Conservation (phyloP, 805 yeast genomes). For the Lachancea mirantina region DNA sequence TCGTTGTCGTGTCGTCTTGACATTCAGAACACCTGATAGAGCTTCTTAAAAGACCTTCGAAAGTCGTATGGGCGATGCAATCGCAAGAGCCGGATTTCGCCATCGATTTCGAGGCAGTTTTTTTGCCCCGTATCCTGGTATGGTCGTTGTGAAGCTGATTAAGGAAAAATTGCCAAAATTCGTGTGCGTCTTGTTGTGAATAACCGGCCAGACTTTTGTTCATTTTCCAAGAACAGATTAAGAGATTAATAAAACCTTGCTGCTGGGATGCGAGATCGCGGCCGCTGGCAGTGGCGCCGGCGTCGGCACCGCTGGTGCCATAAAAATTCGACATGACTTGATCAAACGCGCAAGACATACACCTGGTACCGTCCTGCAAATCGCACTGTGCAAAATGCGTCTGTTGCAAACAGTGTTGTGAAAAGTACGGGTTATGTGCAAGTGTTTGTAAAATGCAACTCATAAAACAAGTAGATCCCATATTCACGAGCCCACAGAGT, state of each 20-base stretch:
- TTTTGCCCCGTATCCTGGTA: slow-evolving; percentile 9
- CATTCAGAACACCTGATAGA: slow-evolving; percentile 71
- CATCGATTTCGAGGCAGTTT: slow-evolving; percentile 11
- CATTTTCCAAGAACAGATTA: slow-evolving; percentile 83
- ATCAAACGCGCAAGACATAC: slow-evolving; percentile 83
- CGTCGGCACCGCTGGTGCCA: slow-evolving; percentile 38
- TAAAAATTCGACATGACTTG: slow-evolving; percentile 69
- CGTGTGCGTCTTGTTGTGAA: slow-evolving; percentile 98
- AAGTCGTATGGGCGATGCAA: slow-evolving; percentile 77
- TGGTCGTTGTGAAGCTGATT: slow-evolving; percentile 65
- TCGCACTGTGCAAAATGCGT: slow-evolving; percentile 26
- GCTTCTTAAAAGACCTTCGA: slow-evolving; percentile 78
- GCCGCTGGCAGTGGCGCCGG: slow-evolving; percentile 18
- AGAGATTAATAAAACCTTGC: slow-evolving; percentile 65
- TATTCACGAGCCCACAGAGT: slow-evolving; percentile 77
- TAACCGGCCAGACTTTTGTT: slow-evolving; percentile 87
- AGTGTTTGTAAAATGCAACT: slow-evolving; percentile 85
- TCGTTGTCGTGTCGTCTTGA: slow-evolving; percentile 48
- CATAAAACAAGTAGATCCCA: slow-evolving; percentile 98
- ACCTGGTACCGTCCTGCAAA: slow-evolving; percentile 30
- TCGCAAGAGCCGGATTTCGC: slow-evolving; percentile 38
- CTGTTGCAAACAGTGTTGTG: slow-evolving; percentile 60
- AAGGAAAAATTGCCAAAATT: slow-evolving; percentile 86
- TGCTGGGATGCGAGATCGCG: slow-evolving; percentile 2
- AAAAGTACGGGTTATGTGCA: slow-evolving; percentile 82